phyloP scores from a whole-genome alignment of 371 early-diverging fungal genomes.

The Fennellomyces sp. region DNA sequence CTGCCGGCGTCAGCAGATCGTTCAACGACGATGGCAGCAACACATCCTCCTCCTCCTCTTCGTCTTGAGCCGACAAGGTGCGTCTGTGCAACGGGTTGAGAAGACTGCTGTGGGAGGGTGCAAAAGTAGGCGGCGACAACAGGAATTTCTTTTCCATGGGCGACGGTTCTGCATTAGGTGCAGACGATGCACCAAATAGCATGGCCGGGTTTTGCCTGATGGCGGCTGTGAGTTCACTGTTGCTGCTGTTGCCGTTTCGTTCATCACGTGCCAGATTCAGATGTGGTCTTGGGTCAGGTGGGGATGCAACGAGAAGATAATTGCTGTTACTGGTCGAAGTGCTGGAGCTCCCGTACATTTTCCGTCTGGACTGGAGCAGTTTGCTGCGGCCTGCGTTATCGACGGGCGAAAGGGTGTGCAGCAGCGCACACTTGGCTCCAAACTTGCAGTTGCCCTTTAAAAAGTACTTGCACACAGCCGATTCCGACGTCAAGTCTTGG shows the following conservation, averaged over 20 bases:
- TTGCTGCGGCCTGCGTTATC: background rate
- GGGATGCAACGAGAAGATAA: background rate
- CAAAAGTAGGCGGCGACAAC: background rate
- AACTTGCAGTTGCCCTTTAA: constrained; percentile 83
- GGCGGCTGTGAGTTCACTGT: constrained; percentile 1
- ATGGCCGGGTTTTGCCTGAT: background rate
- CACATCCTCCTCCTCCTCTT: constrained; percentile 28
- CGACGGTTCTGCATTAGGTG: background rate
- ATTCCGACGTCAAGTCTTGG: constrained; percentile 58
- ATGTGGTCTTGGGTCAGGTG: constrained; percentile 2
- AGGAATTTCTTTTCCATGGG: background rate
- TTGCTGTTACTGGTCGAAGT: constrained; percentile 3
- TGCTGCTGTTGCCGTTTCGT: background rate
- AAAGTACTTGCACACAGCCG: constrained; percentile 74
- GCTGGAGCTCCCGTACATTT: constrained; percentile 75
- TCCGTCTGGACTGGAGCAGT: constrained; percentile 71
- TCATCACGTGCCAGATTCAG: constrained; percentile 1
- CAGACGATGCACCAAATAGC: background rate
- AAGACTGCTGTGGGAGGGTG: background rate
- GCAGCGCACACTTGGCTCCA: constrained; percentile 76
- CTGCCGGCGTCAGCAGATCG: constrained; percentile 58
- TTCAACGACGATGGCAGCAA: constrained; percentile 62
- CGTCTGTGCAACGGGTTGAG: background rate
- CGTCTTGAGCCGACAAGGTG: background rate
- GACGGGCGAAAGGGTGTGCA: constrained; percentile 48